phyloP scores from a whole-genome alignment of 257 asterid genomes.

The Ocimum tenuiflorum region DNA sequence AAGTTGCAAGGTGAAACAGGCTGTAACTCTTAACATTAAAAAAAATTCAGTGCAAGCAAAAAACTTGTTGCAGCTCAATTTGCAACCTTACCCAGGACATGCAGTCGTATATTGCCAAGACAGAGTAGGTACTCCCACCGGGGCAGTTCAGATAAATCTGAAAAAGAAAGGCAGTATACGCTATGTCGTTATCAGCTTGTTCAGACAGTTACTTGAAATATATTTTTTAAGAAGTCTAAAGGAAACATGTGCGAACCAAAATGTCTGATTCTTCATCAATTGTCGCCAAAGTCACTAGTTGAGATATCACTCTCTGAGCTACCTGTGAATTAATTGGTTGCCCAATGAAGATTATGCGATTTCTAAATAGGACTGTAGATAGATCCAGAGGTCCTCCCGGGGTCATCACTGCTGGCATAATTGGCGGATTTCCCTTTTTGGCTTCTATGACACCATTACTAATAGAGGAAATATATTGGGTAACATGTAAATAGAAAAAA shows the following conservation, averaged over 20 bases:
- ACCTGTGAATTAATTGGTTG: slow-evolving; percentile 73
- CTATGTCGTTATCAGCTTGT: slow-evolving; percentile 12
- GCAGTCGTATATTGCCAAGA: slow-evolving; percentile 95
- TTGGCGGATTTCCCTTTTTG: slow-evolving; percentile 75
- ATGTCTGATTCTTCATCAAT: slow-evolving; percentile 90
- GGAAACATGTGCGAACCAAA: slow-evolving; percentile 41
- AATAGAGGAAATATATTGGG: slow-evolving; percentile 18
- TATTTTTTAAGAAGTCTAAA: not conserved
- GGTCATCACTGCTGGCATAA: slow-evolving; percentile 92
- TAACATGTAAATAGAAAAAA: not conserved
- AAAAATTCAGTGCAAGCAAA: slow-evolving; percentile 10
- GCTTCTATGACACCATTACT: slow-evolving; percentile 74
- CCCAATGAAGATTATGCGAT: slow-evolving; percentile 88
- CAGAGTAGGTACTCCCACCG: slow-evolving; percentile 85
- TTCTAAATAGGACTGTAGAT: slow-evolving; percentile 79
- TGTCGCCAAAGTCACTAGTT: slow-evolving; percentile 90
- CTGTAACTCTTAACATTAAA: slow-evolving; percentile 9
- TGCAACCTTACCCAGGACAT: slow-evolving; percentile 90
- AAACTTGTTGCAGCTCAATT: slow-evolving; percentile 14
- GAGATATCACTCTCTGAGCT: slow-evolving; percentile 92
- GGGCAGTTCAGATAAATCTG: slow-evolving; percentile 94
- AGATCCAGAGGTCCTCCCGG: slow-evolving; percentile 93
- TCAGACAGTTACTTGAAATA: not conserved
- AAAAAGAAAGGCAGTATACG: not conserved
- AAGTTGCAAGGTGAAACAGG: not conserved